These are phyloP conservation scores for Syncephalastrum monosporum DNA, from an alignment of 371 early-diverging fungal species.

Conservation along the genomic window DNA sequence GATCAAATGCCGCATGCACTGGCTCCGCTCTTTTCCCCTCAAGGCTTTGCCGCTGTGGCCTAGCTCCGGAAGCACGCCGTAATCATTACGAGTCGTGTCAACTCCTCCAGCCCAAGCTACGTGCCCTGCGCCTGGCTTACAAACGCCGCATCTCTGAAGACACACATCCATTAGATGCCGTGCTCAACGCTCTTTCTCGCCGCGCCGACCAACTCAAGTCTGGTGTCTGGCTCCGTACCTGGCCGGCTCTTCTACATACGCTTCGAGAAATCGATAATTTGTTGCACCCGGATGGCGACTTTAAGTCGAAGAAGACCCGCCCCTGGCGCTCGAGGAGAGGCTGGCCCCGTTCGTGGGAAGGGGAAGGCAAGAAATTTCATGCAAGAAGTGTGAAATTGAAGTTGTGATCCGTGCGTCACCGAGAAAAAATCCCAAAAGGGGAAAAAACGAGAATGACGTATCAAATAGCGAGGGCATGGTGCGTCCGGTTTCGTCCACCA, in stretches of 20 bases:
- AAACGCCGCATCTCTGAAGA: too few species aligned
- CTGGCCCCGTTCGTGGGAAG: too few species aligned
- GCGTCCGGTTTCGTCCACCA: too few species aligned
- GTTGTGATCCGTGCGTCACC: too few species aligned
- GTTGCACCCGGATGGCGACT: conserved; percentile 4
- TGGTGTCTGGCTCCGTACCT: conserved; percentile 4
- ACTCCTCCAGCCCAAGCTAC: too few species aligned
- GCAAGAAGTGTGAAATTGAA: too few species aligned
- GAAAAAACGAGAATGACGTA: too few species aligned
- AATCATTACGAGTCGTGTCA: conserved; percentile 2
- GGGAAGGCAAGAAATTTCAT: too few species aligned
- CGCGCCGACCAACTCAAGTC: neutral
- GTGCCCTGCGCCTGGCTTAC: neutral
- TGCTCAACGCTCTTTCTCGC: conserved; percentile 3
- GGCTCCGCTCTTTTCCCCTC: conserved; percentile 3
- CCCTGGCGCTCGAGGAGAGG: neutral
- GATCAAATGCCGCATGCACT: conserved; percentile 5
- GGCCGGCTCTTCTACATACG: conserved; percentile 2
- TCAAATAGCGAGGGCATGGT: too few species aligned
- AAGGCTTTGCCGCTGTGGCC: conserved; percentile 2
- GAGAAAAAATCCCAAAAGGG: too few species aligned
- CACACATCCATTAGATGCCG: neutral
- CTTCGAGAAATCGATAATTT: conserved; percentile 6
- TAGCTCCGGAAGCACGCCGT: neutral
- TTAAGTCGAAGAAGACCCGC: conserved; percentile 1